Evolutionary conservation across 2,329 filamentous ascomycete species (phyloP).

Genomic region (Xylaria sp.): DNA sequence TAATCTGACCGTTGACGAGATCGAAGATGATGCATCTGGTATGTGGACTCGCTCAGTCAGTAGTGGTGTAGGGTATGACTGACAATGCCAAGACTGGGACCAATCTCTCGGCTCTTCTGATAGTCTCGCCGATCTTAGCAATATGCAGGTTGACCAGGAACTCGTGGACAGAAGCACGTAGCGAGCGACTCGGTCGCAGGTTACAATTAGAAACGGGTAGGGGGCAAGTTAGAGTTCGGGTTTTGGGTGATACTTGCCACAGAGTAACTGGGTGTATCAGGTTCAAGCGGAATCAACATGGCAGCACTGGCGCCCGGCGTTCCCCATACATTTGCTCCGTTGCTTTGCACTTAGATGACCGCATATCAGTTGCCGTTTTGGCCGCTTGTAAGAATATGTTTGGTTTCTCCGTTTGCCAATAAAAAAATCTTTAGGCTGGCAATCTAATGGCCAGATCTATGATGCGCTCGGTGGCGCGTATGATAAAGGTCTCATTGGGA

Average conservation of each 20-base stretch:
- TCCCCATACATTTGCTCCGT: slow-evolving; percentile 23
- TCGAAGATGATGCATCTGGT: slow-evolving; percentile 66
- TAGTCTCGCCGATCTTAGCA: slow-evolving; percentile 56
- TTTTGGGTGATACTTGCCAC: slow-evolving; percentile 10
- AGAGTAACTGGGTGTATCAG: slow-evolving; percentile 8
- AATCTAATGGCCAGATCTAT: slow-evolving; percentile 1
- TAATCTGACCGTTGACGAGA: slow-evolving; percentile 60
- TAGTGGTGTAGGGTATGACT: slow-evolving; percentile 45
- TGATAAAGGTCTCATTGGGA: not conserved
- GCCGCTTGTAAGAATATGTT: slow-evolving; percentile 16
- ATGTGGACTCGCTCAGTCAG: slow-evolving; percentile 52
- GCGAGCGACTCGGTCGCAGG: not conserved
- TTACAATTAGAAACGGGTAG: not conserved
- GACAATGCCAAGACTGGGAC: slow-evolving; percentile 57
- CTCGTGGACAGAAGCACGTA: slow-evolving; percentile 23
- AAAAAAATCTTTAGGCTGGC: not conserved
- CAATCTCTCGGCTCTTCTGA: slow-evolving; percentile 61
- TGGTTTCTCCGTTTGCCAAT: not conserved
- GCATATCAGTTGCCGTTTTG: slow-evolving; percentile 5
- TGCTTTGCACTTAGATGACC: slow-evolving; percentile 21
- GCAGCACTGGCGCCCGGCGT: slow-evolving; percentile 33
- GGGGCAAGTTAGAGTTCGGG: not conserved
- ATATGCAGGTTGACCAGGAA: slow-evolving; percentile 43
- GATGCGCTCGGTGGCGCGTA: not conserved
- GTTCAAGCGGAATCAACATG: slow-evolving; percentile 24